Base-by-base conservation (phyloP, 108 stramenopile genomes). In the Cyclotella distinguenda region DNA sequence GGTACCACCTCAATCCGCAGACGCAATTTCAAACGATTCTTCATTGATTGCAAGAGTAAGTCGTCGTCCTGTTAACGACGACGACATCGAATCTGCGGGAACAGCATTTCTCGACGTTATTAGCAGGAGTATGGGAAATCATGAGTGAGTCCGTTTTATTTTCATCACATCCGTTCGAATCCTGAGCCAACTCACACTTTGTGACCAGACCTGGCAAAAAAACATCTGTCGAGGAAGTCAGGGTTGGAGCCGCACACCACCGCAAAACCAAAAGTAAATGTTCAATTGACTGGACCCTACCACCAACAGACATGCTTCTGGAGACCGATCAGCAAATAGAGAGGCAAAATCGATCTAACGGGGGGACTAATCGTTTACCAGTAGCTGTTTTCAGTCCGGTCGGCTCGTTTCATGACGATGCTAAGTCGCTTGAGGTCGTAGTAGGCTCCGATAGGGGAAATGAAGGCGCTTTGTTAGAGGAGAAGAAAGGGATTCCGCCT, bases 241-340 rank as follows among this genome's bases (percentile, higher is more conserved):
- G 82, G 34, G 89, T 87, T 18, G 89, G 86, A 0, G 74, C 78
- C 8, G 78, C 79, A 8, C 83, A 91, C 52, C 93, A 94, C 68
- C 85, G 90, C n/a, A 91, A 90, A 64, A 91, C 86, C 10, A 71
- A 76, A 16, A 91, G 90, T 53, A 68, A 75, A 49, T 88, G 87
- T 39, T 88, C 86, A 33, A 91, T 91, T 47, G 93, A 94, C 46
- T 94, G 93, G 93, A 72, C 90, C 15, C 62, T 91, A 26, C 87
- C 90, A 10, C 82, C 80, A n/a, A 61, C 77, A 23, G 77, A 78
- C 16, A 70, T 36, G 36, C 64, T 78, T 6, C 27, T 78, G 22
- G 77, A 78, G 35, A 70, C 70, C 46, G 74, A 80, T 19, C 79
- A 80, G 43, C 74, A 65, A 46, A 64, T 76, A 35, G 79, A 80